Conservation (phyloP, 176 grass and related monocot species). For the Thinopyrum elongatum region DNA sequence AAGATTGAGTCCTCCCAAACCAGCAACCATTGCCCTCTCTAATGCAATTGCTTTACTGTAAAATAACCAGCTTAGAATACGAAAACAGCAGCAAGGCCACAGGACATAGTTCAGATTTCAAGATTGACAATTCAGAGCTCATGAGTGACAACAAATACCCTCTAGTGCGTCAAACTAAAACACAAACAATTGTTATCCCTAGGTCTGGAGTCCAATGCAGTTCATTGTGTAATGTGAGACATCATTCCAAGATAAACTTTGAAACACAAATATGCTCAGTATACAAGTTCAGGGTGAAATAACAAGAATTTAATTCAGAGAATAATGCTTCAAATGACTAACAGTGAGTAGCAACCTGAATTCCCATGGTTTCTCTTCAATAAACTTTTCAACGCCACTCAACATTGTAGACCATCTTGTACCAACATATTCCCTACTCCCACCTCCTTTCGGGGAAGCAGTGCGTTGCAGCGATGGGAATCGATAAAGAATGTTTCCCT, state of each 20-base stretch:
- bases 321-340: conserved; percentile 21
- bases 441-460: conserved; percentile 60
- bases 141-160: not conserved
- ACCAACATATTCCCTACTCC: conserved; percentile 80
- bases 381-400: conserved; percentile 70
- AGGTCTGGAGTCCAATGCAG: not conserved
- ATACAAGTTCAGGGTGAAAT: conserved; percentile 9
- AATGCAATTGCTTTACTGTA: conserved; percentile 79
- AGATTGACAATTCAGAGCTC: conserved; percentile 15
- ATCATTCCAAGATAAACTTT: not conserved
- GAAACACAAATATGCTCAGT: not conserved
- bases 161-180: conserved; percentile 4
- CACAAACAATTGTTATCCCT: conserved; percentile 17
- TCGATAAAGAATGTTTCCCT: conserved; percentile 94
- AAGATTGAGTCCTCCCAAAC: conserved; percentile 92
- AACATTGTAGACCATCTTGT: conserved; percentile 77
- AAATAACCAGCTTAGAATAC: conserved; percentile 28
- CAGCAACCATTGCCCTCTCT: conserved; percentile 89
- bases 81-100: conserved; percentile 3
- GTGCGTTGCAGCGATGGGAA: conserved; percentile 94
- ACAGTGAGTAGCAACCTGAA: conserved; percentile 72
- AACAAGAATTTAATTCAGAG: not conserved
- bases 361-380: conserved; percentile 86
- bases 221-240: not conserved
- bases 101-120: not conserved